Evolutionary conservation across 2,329 filamentous ascomycete species (phyloP).

Genomic region (Xylaria sp.): DNA sequence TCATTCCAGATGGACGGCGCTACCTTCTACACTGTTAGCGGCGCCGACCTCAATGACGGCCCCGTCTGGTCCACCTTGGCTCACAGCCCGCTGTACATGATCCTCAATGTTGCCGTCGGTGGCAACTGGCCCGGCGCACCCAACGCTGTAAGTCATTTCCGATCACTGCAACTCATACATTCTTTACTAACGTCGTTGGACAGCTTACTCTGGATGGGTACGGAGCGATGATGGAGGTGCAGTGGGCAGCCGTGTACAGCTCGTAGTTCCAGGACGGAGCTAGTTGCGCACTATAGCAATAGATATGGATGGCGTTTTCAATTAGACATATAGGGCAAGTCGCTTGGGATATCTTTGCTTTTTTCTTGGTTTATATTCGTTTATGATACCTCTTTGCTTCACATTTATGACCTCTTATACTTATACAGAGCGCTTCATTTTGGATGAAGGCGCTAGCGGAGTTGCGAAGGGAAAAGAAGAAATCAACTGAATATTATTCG

Average conservation of each 20-base stretch:
- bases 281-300: not conserved
- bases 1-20: conserved; percentile 60
- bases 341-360: not conserved
- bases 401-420: conserved; percentile 12
- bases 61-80: conserved; percentile 61
- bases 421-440: conserved; percentile 13
- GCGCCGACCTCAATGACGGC: conserved; percentile 56
- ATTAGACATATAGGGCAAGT: conserved; percentile 32
- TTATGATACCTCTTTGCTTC: conserved; percentile 46
- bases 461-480: not conserved
- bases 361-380: conserved; percentile 29
- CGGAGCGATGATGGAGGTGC: conserved; percentile 49
- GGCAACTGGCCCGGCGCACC: conserved; percentile 57
- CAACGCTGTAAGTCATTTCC: conserved; percentile 41
- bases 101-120: conserved; percentile 66
- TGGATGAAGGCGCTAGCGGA: conserved; percentile 11
- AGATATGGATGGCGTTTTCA: conserved; percentile 40
- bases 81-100: conserved; percentile 59
- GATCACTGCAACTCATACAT: not conserved
- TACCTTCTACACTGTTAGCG: conserved; percentile 56
- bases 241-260: conserved; percentile 47
- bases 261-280: conserved; percentile 38
- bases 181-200: conserved; percentile 30
- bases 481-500: conserved; percentile 2
- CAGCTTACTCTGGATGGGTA: conserved; percentile 45